A percentile compares a stretch with the other conserved stretches of the same genome.
phyloP scores from a whole-genome alignment of 1,284 basidiomycete genomes.

The Apiotrichum veenhuisii region DNA sequence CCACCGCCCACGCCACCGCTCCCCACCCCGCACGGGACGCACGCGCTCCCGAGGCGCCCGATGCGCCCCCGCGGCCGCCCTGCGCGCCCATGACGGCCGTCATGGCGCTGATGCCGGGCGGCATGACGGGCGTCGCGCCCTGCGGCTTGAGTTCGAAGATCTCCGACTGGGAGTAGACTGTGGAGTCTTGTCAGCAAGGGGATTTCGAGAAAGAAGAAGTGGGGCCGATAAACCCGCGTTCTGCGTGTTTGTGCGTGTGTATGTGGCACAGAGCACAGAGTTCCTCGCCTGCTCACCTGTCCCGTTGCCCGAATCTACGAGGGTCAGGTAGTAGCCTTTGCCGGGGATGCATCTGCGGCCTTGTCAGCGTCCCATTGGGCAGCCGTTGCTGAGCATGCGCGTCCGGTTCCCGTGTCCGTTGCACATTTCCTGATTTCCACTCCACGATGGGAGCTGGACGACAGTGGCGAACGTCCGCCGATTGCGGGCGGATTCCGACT shows the following conservation, averaged over 20 bases:
- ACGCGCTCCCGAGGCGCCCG: not conserved
- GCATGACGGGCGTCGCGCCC: conserved; percentile 7
- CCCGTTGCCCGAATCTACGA: conserved; percentile 1
- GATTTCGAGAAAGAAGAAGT: not conserved
- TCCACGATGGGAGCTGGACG: too few species aligned
- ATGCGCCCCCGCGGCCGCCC: not conserved
- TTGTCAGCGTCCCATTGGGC: too few species aligned
- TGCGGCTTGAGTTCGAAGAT: conserved; percentile 16
- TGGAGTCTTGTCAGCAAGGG: not conserved
- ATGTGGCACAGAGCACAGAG: not conserved
- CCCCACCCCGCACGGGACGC: not conserved
- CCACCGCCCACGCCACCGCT: too few species aligned
- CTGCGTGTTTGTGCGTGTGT: too few species aligned
- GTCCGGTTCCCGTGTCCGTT: not conserved
- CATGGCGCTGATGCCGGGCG: not conserved
- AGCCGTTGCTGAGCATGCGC: too few species aligned
- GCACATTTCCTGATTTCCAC: too few species aligned
- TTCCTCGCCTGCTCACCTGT: conserved; percentile 10
- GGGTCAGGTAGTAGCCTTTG: not conserved
- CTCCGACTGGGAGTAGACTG: conserved; percentile 13
- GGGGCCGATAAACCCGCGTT: too few species aligned
- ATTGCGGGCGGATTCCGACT: too few species aligned
- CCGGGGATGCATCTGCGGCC: not conserved
- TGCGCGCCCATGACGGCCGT: conserved; percentile 1
- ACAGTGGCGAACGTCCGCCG: too few species aligned